phyloP scores from a whole-genome alignment of 805 yeast genomes.

The Kodamaea laetipori region DNA sequence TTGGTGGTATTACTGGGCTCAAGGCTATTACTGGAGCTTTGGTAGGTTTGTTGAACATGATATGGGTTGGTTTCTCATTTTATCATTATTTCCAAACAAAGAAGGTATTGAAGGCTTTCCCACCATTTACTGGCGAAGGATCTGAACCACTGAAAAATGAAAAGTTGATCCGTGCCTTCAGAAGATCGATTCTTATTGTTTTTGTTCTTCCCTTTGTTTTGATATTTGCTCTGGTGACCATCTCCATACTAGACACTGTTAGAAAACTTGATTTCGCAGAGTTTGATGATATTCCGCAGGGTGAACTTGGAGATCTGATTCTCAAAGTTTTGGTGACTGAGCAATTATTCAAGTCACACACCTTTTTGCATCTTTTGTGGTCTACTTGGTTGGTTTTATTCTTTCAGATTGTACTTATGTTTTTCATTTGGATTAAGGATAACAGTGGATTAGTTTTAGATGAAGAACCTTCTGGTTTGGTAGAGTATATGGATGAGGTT shows the following conservation, averaged over 20 bases:
- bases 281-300: not conserved
- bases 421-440: conserved; percentile 33
- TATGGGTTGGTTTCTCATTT: conserved; percentile 21
- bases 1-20: not conserved
- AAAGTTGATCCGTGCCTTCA: conserved; percentile 24
- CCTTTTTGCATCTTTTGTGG: conserved; percentile 13
- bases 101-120: conserved; percentile 28
- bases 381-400: conserved; percentile 15
- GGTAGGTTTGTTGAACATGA: not conserved
- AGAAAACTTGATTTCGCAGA: not conserved
- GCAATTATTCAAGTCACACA: not conserved
- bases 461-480: conserved; percentile 1
- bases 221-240: conserved; percentile 4
- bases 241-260: not conserved
- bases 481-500: not conserved
- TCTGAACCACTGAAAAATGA: conserved; percentile 12
- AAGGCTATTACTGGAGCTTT: not conserved
- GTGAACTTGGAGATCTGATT: not conserved
- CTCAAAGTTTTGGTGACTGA: not conserved
- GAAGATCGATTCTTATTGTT: conserved; percentile 27
- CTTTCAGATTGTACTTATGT: conserved; percentile 19
- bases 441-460: conserved; percentile 33
- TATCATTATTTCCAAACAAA: conserved; percentile 30
- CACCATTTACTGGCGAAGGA: conserved; percentile 23
- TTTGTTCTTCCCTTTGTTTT: conserved; percentile 27